Conservation (phyloP, 2,329 filamentous ascomycete genomes). For the Sarocladium kiliense region DNA sequence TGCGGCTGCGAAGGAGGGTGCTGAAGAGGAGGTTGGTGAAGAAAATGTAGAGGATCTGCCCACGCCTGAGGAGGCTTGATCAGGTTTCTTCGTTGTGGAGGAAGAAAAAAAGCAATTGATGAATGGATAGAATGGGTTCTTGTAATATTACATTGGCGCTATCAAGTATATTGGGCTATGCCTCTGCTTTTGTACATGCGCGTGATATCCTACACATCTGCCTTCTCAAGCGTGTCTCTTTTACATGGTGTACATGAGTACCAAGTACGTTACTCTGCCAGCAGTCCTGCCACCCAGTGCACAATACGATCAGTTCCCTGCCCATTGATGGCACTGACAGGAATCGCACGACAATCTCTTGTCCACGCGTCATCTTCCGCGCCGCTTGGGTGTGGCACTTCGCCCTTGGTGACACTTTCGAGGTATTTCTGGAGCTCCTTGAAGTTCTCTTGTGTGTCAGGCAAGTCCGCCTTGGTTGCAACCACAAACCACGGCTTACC, state of each 20-base stretch:
- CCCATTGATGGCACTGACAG: constrained; percentile 83
- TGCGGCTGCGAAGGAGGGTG: constrained; percentile 16
- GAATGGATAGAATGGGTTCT: not conserved
- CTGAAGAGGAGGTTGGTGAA: constrained; percentile 11
- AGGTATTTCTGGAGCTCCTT: constrained; percentile 65
- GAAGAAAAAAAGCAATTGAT: not conserved
- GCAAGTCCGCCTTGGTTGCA: constrained; percentile 85
- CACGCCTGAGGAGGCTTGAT: constrained; percentile 23
- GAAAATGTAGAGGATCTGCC: constrained; percentile 30
- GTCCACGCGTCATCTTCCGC: constrained; percentile 49
- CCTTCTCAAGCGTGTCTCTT: too few relatives aligned
- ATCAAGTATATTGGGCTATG: not conserved
- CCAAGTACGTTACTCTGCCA: constrained; percentile 43
- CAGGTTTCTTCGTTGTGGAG: too few relatives aligned
- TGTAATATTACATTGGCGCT: not conserved
- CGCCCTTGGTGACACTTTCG: constrained; percentile 55
- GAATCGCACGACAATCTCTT: constrained; percentile 64
- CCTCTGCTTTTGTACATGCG: constrained; percentile 16
- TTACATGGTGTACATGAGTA: too few relatives aligned
- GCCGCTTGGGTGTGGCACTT: constrained; percentile 67
- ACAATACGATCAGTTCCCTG: constrained; percentile 75
- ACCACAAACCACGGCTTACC: constrained; percentile 96
- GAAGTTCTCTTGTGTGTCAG: constrained; percentile 75
- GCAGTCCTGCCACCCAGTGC: constrained; percentile 64
- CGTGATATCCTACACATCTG: too few relatives aligned